Conservation (phyloP, 768 basidiomycete species). For the Kwoniella pini region DNA sequence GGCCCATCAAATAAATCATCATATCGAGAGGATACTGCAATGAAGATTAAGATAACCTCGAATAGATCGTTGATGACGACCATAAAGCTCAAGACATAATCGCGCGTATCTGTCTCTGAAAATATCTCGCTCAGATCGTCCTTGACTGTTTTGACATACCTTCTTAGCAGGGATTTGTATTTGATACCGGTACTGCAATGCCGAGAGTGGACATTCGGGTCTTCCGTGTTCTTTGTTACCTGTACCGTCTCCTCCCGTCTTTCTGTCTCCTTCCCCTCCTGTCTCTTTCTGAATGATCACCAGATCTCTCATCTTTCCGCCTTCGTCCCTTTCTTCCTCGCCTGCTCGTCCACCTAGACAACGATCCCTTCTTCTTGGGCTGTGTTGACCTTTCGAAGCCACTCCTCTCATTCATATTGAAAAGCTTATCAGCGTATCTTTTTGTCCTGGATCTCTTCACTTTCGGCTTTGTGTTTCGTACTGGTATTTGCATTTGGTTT, state of each 20-base stretch:
- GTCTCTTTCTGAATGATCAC: neutral
- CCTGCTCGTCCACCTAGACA: neutral
- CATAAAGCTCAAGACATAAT: too few species aligned
- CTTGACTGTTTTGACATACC: too few species aligned
- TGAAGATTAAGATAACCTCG: too few species aligned
- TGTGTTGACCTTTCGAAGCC: neutral
- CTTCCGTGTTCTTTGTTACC: neutral
- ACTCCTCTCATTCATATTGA: neutral
- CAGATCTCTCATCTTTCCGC: neutral
- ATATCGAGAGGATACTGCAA: too few species aligned
- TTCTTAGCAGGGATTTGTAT: too few species aligned
- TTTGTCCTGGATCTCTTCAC: conserved; percentile 1
- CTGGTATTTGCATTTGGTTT: neutral
- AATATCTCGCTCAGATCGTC: too few species aligned
- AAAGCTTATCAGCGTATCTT: neutral
- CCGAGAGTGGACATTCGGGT: too few species aligned
- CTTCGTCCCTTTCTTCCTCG: neutral
- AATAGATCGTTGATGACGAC: too few species aligned
- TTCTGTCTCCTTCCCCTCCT: neutral
- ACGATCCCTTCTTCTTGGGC: neutral
- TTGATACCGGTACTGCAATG: too few species aligned
- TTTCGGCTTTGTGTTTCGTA: neutral
- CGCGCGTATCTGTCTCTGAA: too few species aligned
- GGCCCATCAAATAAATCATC: too few species aligned
- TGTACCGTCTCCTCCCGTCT: neutral